Evolutionary conservation across 371 early-diverging fungal species (phyloP).

Genomic region (Gilbertella persicaria): DNA sequence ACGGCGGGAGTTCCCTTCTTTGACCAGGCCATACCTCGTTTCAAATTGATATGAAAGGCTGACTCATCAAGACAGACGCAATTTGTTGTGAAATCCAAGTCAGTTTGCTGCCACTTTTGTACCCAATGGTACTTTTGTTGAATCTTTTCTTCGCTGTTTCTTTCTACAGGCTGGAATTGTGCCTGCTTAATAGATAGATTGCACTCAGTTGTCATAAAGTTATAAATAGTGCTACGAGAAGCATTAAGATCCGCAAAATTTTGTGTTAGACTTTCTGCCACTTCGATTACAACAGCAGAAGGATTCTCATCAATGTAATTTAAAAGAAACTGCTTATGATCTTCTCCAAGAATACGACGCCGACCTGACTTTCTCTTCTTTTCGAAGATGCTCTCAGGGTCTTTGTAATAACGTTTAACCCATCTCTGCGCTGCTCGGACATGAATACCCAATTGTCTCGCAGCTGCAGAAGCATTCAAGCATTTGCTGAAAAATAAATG

Average conservation of each 20-base stretch:
- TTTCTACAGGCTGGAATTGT: too few species aligned
- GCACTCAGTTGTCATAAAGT: too few species aligned
- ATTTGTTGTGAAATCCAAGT: conserved; percentile 20
- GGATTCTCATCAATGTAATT: conserved; percentile 19
- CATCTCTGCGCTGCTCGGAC: too few species aligned
- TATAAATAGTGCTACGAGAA: conserved; percentile 24
- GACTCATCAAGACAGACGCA: conserved; percentile 19
- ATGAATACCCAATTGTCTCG: too few species aligned
- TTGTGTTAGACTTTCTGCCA: conserved; percentile 16
- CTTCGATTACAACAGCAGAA: conserved; percentile 20
- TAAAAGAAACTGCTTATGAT: too few species aligned
- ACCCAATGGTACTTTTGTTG: conserved; percentile 25
- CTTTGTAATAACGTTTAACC: conserved; percentile 18
- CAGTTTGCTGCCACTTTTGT: conserved; percentile 34
- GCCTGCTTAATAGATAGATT: too few species aligned
- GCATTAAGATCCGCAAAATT: conserved; percentile 18
- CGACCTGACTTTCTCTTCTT: conserved; percentile 12
- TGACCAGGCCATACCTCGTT: conserved; percentile 28
- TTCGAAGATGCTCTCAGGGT: conserved; percentile 16
- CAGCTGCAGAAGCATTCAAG: too few species aligned
- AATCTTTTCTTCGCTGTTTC: too few species aligned
- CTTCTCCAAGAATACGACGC: too few species aligned
- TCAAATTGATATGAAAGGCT: conserved; percentile 21
- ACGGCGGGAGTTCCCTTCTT: conserved; percentile 11
- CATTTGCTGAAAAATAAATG: conserved; percentile 17